Conservation (phyloP, 495 filamentous ascomycete species). For the Aspergillus saccharolyticus region DNA sequence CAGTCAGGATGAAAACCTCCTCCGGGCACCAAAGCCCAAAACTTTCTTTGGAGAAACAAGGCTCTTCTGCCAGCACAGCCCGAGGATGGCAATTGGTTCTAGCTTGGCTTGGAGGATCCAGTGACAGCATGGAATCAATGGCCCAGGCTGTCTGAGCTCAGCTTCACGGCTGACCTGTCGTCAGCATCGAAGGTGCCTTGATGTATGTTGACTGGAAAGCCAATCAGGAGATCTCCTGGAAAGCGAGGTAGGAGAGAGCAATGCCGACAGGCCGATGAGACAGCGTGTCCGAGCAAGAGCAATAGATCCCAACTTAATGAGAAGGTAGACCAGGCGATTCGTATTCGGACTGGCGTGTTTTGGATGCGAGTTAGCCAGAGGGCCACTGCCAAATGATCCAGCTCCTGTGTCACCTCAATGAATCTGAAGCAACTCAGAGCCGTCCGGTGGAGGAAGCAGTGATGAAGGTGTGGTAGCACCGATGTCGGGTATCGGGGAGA, state of each 20-base stretch:
- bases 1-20: background rate
- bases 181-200: background rate
- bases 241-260: background rate
- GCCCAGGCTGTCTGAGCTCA: background rate
- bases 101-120: background rate
- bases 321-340: background rate
- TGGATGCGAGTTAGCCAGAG: constrained; percentile 1
- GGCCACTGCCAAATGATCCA: constrained; percentile 2
- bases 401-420: constrained; percentile 1
- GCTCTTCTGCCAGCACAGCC: background rate
- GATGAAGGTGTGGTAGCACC: background rate
- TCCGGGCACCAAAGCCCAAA: background rate
- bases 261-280: background rate
- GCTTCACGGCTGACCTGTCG: constrained; percentile 3
- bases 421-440: background rate
- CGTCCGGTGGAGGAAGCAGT: background rate
- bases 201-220: background rate
- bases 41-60: background rate
- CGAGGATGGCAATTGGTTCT: background rate
- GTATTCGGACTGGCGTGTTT: constrained; percentile 1
- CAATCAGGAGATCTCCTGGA: background rate
- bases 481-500: background rate
- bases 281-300: background rate
- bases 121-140: background rate
- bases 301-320: background rate